Base-by-base conservation (phyloP, 1,139 yeast species). In the Eremothecium sinecaudum region DNA sequence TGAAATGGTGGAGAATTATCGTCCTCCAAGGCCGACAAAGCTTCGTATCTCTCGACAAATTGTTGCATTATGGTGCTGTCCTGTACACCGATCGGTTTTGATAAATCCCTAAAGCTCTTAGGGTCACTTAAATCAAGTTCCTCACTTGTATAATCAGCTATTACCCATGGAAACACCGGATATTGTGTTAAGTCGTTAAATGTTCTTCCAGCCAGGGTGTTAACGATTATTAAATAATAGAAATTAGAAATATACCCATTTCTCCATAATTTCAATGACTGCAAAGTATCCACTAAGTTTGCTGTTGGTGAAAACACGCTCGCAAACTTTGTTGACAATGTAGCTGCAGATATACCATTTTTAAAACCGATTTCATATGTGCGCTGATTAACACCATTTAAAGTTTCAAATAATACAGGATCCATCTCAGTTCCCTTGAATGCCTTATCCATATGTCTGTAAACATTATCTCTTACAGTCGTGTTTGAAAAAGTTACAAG, bases 1-100 rank as follows among this genome's bases (percentile, higher is more conserved):
- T 83, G 94, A 56, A 83, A 83, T 0, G 94, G 80, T 0, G 86
- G 84, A 0, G 70, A 53, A 16, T 52, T 49, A 20, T 67, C 64
- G 36, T 74, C 76, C 1, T 59, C 61, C 9, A 82, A 59, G 40
- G 78, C 71, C 22, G 62, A 67, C 32, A 79, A 53, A 0, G 92
- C 86, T 23, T 76, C 77, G 46, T 66, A 83, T 34, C 94, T 59
- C 37, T 81, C 90, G 33, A 61, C 59, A 47, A 83, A 83, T 46
- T 75, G 74, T 1, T 51, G 44, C 2, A 76, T 81, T 38, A 94
- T 64, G 2, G 61, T 63, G 3, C 57, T 53, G 1, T 73, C 63
- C 54, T 83, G 95, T 0, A 86, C 93, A 1, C 95, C 95, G 94
- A 83, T 82, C 2, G 94, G 94, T 47, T 79, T 81, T 1, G 82